Percentiles rank a stretch among this genome's conserved stretches.
phyloP scores from a whole-genome alignment of 495 filamentous ascomycete genomes.

The Chaetomium fimeti region DNA sequence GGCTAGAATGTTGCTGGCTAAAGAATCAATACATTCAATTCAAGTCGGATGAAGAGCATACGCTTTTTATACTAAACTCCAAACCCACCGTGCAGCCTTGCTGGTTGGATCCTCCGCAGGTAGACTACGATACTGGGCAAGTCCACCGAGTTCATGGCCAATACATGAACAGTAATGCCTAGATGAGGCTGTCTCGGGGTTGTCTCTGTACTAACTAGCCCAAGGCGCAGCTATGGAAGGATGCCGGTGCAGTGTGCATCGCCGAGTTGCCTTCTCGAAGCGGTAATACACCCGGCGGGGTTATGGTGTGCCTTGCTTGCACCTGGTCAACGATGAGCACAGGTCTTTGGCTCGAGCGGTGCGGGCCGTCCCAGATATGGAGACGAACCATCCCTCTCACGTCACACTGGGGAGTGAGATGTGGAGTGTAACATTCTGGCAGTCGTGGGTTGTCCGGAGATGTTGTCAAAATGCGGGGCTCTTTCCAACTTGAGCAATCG shows the following conservation, averaged over 20 bases:
- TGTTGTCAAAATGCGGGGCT: neutral
- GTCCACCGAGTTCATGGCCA: neutral
- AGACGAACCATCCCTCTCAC: neutral
- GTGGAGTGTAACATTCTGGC: too few species aligned
- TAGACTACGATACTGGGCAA: too few species aligned
- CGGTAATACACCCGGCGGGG: neutral
- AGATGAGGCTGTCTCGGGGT: neutral
- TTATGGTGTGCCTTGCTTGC: neutral
- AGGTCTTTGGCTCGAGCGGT: neutral
- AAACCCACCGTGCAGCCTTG: too few species aligned
- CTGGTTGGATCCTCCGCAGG: too few species aligned
- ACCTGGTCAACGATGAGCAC: neutral
- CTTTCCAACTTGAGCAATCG: neutral
- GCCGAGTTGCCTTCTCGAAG: neutral
- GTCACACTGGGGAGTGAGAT: neutral
- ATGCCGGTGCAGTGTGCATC: neutral
- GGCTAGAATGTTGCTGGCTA: too few species aligned
- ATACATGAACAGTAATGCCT: neutral
- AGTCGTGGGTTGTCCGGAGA: neutral
- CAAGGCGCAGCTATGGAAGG: neutral
- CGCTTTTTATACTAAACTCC: too few species aligned
- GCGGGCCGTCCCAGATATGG: neutral
- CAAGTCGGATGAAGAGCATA: too few species aligned
- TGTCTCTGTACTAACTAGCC: neutral
- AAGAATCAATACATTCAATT: too few species aligned